Evolutionary conservation across 2,329 filamentous ascomycete species (phyloP).

Genomic region (Dendryphion nanum): DNA sequence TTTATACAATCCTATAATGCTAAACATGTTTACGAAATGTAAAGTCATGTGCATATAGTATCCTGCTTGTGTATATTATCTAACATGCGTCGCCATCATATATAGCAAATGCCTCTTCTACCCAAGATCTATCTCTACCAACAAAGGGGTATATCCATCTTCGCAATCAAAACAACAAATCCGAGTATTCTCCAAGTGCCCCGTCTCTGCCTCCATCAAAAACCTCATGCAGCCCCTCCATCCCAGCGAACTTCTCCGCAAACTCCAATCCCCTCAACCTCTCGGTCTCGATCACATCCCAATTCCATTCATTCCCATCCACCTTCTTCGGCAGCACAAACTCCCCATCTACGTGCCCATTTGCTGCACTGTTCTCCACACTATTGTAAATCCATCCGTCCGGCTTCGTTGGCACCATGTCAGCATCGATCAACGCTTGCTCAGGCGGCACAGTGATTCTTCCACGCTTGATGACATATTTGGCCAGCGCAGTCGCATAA

Average conservation of each 20-base stretch:
- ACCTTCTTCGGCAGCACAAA: slow-evolving; percentile 28
- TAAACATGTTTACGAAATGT: too few relatives aligned
- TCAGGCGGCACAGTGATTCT: slow-evolving; percentile 83
- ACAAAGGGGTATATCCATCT: too few relatives aligned
- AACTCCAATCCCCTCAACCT: slow-evolving; percentile 54
- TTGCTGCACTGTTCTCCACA: slow-evolving; percentile 5
- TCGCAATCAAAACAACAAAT: slow-evolving; percentile 35
- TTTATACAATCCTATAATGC: too few relatives aligned
- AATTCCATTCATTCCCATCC: slow-evolving; percentile 53
- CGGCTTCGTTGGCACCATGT: slow-evolving; percentile 72
- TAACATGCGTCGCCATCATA: too few relatives aligned
- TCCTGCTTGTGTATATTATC: too few relatives aligned
- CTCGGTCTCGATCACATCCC: slow-evolving; percentile 60
- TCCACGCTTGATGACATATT: slow-evolving; percentile 53
- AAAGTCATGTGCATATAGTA: too few relatives aligned
- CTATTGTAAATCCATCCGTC: slow-evolving; percentile 48
- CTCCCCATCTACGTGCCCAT: slow-evolving; percentile 10
- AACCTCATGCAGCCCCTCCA: slow-evolving; percentile 56
- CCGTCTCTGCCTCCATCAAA: slow-evolving; percentile 46
- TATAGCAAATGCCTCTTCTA: too few relatives aligned
- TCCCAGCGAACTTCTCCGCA: slow-evolving; percentile 53
- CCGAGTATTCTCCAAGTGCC: slow-evolving; percentile 44
- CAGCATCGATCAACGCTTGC: slow-evolving; percentile 67
- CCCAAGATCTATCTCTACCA: too few relatives aligned
- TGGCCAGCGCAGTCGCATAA: slow-evolving; percentile 50